phyloP scores from a whole-genome alignment of 129 eudicot species.

The Lonicera japonica region DNA sequence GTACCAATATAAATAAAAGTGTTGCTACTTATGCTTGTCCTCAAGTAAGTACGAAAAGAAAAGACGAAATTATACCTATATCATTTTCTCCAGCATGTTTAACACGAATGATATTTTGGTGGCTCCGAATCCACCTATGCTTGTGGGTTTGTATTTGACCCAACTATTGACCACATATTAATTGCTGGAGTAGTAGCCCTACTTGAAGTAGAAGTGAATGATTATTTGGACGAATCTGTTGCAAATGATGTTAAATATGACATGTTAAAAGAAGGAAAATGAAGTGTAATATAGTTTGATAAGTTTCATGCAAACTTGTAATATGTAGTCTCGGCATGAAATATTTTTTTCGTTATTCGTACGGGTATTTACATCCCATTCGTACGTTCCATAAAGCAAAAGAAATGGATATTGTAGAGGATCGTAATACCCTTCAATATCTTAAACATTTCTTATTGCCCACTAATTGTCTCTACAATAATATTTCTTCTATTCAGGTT shows the following conservation, averaged over 20 bases:
- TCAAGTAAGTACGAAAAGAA: too few relatives aligned
- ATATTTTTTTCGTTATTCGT: background rate
- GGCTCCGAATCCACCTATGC: background rate
- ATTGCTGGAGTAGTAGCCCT: constrained; percentile 16
- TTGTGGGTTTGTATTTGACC: constrained; percentile 15
- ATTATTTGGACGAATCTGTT: too few relatives aligned
- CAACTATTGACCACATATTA: constrained; percentile 16
- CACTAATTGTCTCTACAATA: background rate
- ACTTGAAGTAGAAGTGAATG: background rate
- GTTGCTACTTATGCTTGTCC: too few relatives aligned
- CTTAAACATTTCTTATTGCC: background rate
- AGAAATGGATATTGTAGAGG: background rate
- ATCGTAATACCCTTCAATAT: background rate
- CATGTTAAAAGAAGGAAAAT: too few relatives aligned
- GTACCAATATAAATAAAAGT: too few relatives aligned
- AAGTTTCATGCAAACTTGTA: background rate
- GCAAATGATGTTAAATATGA: too few relatives aligned
- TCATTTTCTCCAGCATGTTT: background rate
- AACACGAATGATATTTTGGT: constrained; percentile 4
- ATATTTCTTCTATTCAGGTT: too few relatives aligned
- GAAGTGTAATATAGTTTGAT: too few relatives aligned
- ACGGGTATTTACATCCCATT: background rate
- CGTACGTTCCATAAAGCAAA: background rate
- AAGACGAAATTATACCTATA: background rate
- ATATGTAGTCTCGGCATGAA: background rate